These are phyloP conservation scores for Alternaria metachromatica DNA, from an alignment of 2,329 filamentous ascomycete genomes.

Conservation along the genomic window DNA sequence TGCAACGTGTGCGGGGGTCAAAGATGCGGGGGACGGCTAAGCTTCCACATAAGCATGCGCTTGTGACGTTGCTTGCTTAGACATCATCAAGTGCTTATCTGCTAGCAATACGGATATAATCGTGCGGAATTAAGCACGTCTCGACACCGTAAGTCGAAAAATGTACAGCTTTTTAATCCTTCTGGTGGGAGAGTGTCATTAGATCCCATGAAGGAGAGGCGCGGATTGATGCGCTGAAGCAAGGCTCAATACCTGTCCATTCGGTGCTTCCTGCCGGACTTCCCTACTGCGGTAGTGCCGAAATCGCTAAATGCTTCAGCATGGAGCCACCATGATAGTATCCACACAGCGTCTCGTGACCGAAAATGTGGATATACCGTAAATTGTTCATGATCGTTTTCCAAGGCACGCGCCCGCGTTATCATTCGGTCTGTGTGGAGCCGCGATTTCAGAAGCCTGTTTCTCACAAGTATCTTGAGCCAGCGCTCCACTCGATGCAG, in stretches of 20 bases:
- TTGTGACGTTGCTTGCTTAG: constrained; percentile 21
- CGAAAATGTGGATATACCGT: background rate
- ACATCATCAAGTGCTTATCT: constrained; percentile 2
- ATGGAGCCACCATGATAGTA: background rate
- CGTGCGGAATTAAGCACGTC: background rate
- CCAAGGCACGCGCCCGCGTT: background rate
- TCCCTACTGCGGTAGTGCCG: background rate
- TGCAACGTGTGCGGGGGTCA: constrained; percentile 4
- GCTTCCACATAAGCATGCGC: constrained; percentile 16
- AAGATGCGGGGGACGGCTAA: constrained; percentile 16
- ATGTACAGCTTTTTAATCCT: background rate
- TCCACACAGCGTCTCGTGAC: background rate
- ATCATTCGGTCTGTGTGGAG: background rate
- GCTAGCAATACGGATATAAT: background rate
- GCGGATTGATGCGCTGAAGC: background rate
- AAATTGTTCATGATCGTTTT: background rate
- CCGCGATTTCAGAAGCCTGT: background rate
- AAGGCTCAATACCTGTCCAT: background rate
- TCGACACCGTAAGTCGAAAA: background rate
- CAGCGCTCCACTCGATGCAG: background rate
- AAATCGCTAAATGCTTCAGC: background rate
- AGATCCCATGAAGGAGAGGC: background rate
- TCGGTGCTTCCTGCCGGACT: background rate
- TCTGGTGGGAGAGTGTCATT: background rate
- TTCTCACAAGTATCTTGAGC: background rate